A percentile compares a stretch with the other conserved stretches of the same genome.
phyloP scores from a whole-genome alignment of 1,284 basidiomycete species.

The Boletus subluridellus region DNA sequence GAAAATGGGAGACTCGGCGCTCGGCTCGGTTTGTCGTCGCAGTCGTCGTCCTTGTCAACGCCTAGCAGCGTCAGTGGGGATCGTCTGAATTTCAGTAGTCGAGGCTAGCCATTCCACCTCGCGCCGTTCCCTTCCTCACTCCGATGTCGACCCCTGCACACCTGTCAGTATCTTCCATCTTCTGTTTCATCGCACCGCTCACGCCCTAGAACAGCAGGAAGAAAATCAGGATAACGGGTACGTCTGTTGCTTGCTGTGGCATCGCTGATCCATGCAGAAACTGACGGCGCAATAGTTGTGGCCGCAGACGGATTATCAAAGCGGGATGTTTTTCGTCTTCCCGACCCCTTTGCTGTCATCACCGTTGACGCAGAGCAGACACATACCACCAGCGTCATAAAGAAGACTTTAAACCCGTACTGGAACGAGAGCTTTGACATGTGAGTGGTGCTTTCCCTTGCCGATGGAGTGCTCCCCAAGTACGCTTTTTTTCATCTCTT shows the following conservation, averaged over 20 bases:
- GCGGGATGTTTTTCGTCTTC: conserved; percentile 87
- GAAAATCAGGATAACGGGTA: conserved; percentile 62
- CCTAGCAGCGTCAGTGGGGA: conserved; percentile 1
- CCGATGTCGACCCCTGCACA: conserved; percentile 29
- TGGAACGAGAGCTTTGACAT: conserved; percentile 95
- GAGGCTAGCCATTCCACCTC: background rate
- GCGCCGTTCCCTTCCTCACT: background rate
- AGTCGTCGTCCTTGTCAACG: conserved; percentile 21
- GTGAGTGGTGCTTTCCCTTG: conserved; percentile 38
- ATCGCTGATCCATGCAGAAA: background rate
- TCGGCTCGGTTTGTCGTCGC: conserved; percentile 4
- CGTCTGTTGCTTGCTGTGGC: conserved; percentile 10
- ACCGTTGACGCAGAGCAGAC: conserved; percentile 94
- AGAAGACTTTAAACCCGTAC: conserved; percentile 87
- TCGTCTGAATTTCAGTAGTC: background rate
- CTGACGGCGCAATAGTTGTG: conserved; percentile 55
- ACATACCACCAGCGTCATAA: conserved; percentile 87
- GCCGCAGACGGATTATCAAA: conserved; percentile 87
- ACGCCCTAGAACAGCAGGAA: conserved; percentile 41
- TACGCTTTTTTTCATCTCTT: conserved; percentile 4
- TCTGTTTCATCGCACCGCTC: conserved; percentile 3
- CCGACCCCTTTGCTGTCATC: conserved; percentile 92
- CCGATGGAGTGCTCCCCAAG: background rate
- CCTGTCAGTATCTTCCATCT: conserved; percentile 25
- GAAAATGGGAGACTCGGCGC: conserved; percentile 24